These are phyloP conservation scores for Beauveria rudraprayagi DNA, from an alignment of 2,329 filamentous ascomycete species.

Conservation along the genomic window DNA sequence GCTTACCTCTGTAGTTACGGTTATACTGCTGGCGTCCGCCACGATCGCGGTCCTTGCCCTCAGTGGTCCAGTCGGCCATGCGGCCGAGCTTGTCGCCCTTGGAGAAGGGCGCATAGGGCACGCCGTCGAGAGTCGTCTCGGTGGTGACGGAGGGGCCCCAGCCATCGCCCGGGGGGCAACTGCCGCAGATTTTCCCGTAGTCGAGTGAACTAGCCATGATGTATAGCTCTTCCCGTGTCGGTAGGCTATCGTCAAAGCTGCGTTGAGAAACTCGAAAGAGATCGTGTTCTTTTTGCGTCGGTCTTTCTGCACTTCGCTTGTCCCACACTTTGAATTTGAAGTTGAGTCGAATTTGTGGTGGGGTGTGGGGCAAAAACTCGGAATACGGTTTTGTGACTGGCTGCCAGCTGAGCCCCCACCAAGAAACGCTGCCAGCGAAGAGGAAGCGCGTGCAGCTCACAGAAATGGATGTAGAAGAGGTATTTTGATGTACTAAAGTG, in stretches of 20 bases:
- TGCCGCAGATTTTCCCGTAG: slow-evolving; percentile 57
- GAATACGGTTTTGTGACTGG: slow-evolving; percentile 5
- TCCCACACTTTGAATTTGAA: slow-evolving; percentile 16
- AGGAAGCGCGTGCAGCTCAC: neutral
- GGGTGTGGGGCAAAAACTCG: slow-evolving; percentile 25
- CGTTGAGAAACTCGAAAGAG: slow-evolving; percentile 8
- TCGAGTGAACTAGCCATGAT: slow-evolving; percentile 47
- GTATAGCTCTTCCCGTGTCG: slow-evolving; percentile 2
- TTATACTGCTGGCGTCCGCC: slow-evolving; percentile 84
- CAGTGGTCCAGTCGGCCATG: slow-evolving; percentile 96
- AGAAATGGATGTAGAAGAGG: neutral
- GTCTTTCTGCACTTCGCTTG: slow-evolving; percentile 12
- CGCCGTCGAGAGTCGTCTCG: slow-evolving; percentile 86
- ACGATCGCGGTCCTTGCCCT: slow-evolving; percentile 75
- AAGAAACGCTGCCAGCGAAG: neutral
- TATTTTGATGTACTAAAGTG: too few species aligned
- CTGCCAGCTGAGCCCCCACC: slow-evolving; percentile 6
- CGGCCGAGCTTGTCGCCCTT: slow-evolving; percentile 98
- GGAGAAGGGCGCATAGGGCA: slow-evolving; percentile 95
- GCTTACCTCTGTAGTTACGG: slow-evolving; percentile 80
- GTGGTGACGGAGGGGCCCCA: slow-evolving; percentile 81
- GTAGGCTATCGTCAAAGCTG: slow-evolving; percentile 7
- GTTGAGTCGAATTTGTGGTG: slow-evolving; percentile 33
- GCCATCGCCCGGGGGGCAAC: slow-evolving; percentile 65
- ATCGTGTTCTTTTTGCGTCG: slow-evolving; percentile 10